phyloP scores from a whole-genome alignment of 345 rosid species.

The Hibiscus tridactylites region DNA sequence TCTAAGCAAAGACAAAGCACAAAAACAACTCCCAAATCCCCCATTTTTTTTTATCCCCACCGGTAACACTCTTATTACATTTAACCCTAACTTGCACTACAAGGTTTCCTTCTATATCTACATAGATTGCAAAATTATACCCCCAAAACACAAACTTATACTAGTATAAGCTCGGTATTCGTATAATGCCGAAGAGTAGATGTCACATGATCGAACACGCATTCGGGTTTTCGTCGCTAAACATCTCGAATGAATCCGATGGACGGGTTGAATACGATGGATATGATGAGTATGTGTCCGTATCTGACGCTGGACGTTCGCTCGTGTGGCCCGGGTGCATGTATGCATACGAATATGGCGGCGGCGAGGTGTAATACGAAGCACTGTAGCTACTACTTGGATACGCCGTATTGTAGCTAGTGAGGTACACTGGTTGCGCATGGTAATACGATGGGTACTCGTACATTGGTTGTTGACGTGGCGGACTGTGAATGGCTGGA shows the following conservation, averaged over 20 bases:
- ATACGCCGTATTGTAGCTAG: constrained; percentile 43
- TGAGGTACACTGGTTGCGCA: constrained; percentile 36
- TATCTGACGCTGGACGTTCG: constrained; percentile 22
- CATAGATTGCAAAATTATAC: constrained; percentile 18
- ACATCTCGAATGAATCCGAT: constrained; percentile 57
- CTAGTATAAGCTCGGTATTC: constrained; percentile 17
- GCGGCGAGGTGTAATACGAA: constrained; percentile 27
- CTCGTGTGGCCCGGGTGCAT: constrained; percentile 22
- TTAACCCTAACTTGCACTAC: constrained; percentile 11
- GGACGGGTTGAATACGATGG: constrained; percentile 16
- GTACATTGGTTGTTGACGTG: constrained; percentile 26
- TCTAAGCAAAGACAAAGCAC: no score
- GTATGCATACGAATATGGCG: constrained; percentile 32
- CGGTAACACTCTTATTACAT: neutral
- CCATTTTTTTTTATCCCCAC: no score
- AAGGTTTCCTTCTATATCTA: constrained; percentile 11
- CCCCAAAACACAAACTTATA: constrained; percentile 7
- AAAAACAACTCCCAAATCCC: no score
- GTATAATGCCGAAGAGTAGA: neutral
- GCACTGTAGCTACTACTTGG: constrained; percentile 24
- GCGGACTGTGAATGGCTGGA: constrained; percentile 29
- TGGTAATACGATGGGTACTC: constrained; percentile 26
- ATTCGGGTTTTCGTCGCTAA: constrained; percentile 86
- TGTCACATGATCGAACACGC: constrained; percentile 75
- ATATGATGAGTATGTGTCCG: neutral